These are phyloP conservation scores for Brettanomyces bruxellensis DNA, from an alignment of 805 yeast species.

Conservation along the genomic window DNA sequence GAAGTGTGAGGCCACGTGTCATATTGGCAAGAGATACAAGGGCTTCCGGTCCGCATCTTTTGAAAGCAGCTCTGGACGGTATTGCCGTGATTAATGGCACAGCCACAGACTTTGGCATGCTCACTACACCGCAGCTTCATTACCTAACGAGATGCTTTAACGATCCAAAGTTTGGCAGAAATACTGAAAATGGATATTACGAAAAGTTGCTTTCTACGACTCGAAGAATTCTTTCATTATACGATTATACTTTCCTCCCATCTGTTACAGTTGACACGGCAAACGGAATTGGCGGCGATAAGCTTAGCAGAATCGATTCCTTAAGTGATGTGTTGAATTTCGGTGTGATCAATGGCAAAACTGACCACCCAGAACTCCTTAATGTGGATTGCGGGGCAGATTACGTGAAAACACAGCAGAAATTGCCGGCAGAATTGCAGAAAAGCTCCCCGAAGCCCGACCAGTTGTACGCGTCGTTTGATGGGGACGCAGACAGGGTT, in stretches of 20 bases:
- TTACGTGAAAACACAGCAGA: slow-evolving; percentile 84
- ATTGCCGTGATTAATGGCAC: slow-evolving; percentile 38
- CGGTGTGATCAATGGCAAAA: slow-evolving; percentile 43
- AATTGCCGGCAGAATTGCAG: slow-evolving; percentile 52
- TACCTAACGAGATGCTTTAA: slow-evolving; percentile 70
- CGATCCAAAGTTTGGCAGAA: slow-evolving; percentile 51
- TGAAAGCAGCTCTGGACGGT: slow-evolving; percentile 53
- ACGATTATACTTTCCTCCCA: slow-evolving; percentile 7
- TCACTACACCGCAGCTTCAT: slow-evolving; percentile 94
- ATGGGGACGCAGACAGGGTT: slow-evolving; percentile 96
- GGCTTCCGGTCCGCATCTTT: slow-evolving; percentile 65
- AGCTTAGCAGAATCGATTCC: slow-evolving; percentile 35
- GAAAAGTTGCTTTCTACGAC: slow-evolving; percentile 49
- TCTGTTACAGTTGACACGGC: slow-evolving; percentile 77
- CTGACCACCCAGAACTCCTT: slow-evolving; percentile 43
- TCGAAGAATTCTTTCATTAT: slow-evolving; percentile 30
- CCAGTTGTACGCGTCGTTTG: slow-evolving; percentile 71
- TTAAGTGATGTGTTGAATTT: slow-evolving; percentile 26
- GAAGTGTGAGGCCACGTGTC: slow-evolving; percentile 23
- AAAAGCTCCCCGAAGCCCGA: slow-evolving; percentile 27
- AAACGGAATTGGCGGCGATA: slow-evolving; percentile 93
- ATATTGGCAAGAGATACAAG: slow-evolving; percentile 84
- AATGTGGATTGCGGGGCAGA: slow-evolving; percentile 92
- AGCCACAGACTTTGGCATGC: slow-evolving; percentile 49
- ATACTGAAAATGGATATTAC: slow-evolving; percentile 64